A percentile compares a stretch with the other conserved stretches of the same genome.
phyloP scores from a whole-genome alignment of 192 early-diverging fungal genomes.

The Chytriomyces sp. region DNA sequence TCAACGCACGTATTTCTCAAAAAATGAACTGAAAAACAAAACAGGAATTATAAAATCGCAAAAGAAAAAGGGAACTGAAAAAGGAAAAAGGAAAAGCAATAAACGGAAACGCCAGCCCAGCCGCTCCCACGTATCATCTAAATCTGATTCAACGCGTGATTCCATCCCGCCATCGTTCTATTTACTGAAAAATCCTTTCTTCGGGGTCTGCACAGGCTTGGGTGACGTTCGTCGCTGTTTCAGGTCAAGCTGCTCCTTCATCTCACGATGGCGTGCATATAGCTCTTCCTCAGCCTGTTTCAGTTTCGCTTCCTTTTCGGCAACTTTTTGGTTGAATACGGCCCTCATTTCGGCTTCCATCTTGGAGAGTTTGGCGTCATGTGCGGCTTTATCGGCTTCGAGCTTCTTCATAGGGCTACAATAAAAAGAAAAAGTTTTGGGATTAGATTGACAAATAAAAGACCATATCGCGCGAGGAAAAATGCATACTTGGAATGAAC shows the following conservation, averaged over 20 bases:
- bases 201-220: not conserved
- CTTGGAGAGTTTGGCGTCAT: conserved; percentile 94
- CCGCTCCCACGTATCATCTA: not conserved
- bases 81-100: not conserved
- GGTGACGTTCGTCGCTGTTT: conserved; percentile 3
- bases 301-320: conserved; percentile 97
- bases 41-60: not conserved
- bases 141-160: not conserved
- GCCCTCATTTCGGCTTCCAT: conserved; percentile 99
- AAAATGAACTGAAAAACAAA: no score
- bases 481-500: conserved; percentile 28
- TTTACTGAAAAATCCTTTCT: conserved; percentile 27
- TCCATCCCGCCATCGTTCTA: not conserved
- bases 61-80: not conserved
- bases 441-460: not conserved
- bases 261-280: conserved; percentile 95
- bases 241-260: conserved; percentile 92
- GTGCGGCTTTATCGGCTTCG: conserved; percentile 89
- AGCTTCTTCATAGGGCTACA: conserved; percentile 65
- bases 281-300: conserved; percentile 97
- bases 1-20: no score
- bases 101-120: not conserved
- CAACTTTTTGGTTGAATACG: conserved; percentile 98
- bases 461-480: not conserved
- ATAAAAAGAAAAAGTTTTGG: not conserved